Evolutionary conservation across 1,284 basidiomycete genomes (phyloP), one percentile per base, ranked within the genome.

Genomic region (Grifola frondosa): DNA sequence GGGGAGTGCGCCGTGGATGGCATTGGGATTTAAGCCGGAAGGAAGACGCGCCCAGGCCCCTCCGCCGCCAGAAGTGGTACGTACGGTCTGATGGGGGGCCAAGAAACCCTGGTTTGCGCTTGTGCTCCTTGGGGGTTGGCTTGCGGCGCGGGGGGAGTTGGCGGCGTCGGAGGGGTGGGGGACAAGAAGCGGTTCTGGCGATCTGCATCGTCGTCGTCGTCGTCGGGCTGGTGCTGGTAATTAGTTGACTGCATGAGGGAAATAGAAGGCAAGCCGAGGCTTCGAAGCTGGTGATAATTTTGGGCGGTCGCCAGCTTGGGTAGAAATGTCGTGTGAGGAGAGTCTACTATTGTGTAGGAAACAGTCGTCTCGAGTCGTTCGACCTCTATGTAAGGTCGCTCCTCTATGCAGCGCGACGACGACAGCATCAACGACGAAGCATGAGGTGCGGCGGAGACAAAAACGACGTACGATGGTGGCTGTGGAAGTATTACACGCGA

Each of bases 101-200:
- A 77, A 58, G 52, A 74, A 77, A 44, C 57, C 61, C 49, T 74
- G 70, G n/a, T n/a, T n/a, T n/a, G n/a, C n/a, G 28, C 69, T 70
- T 35, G 73, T 70, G 4, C 71, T 65, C 46, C 74, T 74, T 4
- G 83, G 83, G 13, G 84, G 84, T 56, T 86, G 83, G 60, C 79
- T 81, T 1, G 83, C 75, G 28, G 83, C 83, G 46, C 84, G 70
- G 40, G 61, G 51, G 44, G 51, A 53, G 46, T 59, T 57, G 42
- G 63, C 60, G 39, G 66, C 63, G 50, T 69, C 67, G 24, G 62
- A 48, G 30, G 61, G 60, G 44, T 71, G 67, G 42, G 69, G 46
- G 63, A 63, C 39, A 77, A 69, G 62, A 84, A 81, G 47, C 80
- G 73, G 64, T 78, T 80, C 59, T 66, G 72, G 53, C 77, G 75